Evolutionary conservation across 192 early-diverging fungal species (phyloP), one percentile per base, ranked within the genome.

Genomic region (Paraglomus occultum): DNA sequence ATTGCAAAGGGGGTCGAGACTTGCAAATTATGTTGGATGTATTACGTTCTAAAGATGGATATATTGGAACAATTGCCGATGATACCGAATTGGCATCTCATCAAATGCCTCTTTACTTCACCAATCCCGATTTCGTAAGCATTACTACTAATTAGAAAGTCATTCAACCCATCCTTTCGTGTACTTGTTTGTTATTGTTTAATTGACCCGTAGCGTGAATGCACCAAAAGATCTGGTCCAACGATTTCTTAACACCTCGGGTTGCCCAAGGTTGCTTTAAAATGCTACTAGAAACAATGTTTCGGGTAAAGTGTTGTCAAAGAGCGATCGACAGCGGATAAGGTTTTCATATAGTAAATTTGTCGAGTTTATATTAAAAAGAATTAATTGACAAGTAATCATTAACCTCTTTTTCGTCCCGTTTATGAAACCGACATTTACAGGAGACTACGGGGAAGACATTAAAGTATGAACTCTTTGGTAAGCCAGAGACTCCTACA

Each of bases 251-350:
- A n/a, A 72, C 80, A 0, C 85, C 87, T 49, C 78, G 95, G 42
- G 89, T 92, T 64, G 94, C 82, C 15, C 94, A 97, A 78, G 94
- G 95, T 11, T 82, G 90, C 5, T 93, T 92, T 80, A 87, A 87
- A 46, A 72, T 82, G 8, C 82, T 87, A 12, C 73, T 97, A 15
- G 89, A 91, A 53, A 74, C 75, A 7, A 74, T 97, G 39, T 95
- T 88, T 75, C 48, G 83, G 40, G 82, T 77, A 49, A 7, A 9
- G 39, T 49, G 12, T 49, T 49, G 51, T 17, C 3, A 43, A n/a
- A 43, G 58, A 20, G 17, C 18, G 5, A 65, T 20, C 3, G 31
- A 31, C 31, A 2, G 5, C 3, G 15, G 45, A 22, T 43, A 45
- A 14, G 18, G 61, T 52, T 51, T 51, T 53, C 53, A 55, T 8